Evolutionary conservation across 2,329 filamentous ascomycete species (phyloP), one percentile per base, ranked within the genome.

Genomic region (Emmonsiellopsis sp.): DNA sequence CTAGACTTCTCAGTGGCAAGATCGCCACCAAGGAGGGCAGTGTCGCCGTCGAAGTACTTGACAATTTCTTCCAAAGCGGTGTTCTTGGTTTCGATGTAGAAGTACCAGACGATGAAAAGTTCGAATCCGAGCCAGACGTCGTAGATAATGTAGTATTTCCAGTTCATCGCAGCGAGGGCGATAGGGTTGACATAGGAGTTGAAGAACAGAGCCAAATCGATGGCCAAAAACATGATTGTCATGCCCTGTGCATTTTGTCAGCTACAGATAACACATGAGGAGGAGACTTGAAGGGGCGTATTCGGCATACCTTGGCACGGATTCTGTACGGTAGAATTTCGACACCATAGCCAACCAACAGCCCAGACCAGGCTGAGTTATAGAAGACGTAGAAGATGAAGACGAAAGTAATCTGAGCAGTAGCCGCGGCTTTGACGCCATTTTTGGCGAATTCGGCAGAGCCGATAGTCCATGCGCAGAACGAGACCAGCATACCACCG

Each of bases 271-370:
- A 15, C 15, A 11, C 37, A 11, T 40, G 37, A 15, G 10, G 10
- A 40, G 4, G 37, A 3, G 37, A 15, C 10, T 11, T 40, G 15
- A 40, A 11, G 37, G 37, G 37, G 15, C 15, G 37, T 40, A 26
- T 26, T 26, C 20, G 7, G 15, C 37, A 40, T 40, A 40, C 37
- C 65, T 76, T 76, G 54, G 74, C 73, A 49, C 76, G 73, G 53
- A 77, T 71, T 55, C 70, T 71, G 66, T 73, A 78, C 3, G 75
- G 74, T 54, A 76, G 62, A 56, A 78, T 76, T 57, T 78, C 75
- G 51, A 72, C 70, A 2, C 71, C 70, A 63, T 78, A 72, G 3
- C 64, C 64, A 8, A 69, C 63, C 13, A 71, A 59, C 15, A 73
- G 58, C 32, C 66, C 65, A 5, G 60, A 64, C 61, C 62, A 70